These are phyloP conservation scores for Trichosporon coremiiforme DNA, from an alignment of 1,284 basidiomycete species.

Conservation along the genomic window DNA sequence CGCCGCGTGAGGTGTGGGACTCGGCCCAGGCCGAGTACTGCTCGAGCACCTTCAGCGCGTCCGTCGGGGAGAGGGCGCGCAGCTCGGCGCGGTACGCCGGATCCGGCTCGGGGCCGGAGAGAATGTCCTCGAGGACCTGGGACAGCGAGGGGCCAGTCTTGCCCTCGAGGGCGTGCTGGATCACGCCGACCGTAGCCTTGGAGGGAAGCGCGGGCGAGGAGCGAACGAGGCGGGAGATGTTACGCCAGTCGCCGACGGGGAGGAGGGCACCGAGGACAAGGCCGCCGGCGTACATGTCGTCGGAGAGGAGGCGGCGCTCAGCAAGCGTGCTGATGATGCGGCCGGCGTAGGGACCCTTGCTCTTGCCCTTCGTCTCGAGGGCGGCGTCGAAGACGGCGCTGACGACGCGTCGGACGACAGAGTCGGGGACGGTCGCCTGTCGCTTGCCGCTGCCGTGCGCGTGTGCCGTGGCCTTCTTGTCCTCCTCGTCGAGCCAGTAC, in stretches of 20 bases:
- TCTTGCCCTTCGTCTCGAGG: conserved; percentile 24
- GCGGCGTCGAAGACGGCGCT: conserved; percentile 37
- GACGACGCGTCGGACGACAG: conserved; percentile 26
- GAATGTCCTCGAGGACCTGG: conserved; percentile 36
- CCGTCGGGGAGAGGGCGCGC: conserved; percentile 40
- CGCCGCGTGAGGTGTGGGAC: conserved; percentile 34
- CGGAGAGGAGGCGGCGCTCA: conserved; percentile 37
- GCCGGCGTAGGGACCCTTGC: conserved; percentile 39
- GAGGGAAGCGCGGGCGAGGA: conserved; percentile 43
- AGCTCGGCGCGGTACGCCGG: conserved; percentile 50
- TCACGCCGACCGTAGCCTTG: conserved; percentile 37
- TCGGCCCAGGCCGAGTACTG: conserved; percentile 45
- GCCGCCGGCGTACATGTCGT: conserved; percentile 47
- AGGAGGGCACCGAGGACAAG: conserved; percentile 45
- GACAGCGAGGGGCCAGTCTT: conserved; percentile 30
- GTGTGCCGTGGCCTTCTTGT: conserved; percentile 19
- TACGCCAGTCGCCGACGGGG: conserved; percentile 43
- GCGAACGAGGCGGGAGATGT: conserved; percentile 26
- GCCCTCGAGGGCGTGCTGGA: conserved; percentile 34
- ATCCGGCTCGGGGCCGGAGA: conserved; percentile 43
- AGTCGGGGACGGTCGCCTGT: conserved; percentile 21
- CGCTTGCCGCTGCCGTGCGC: conserved; percentile 4
- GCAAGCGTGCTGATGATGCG: conserved; percentile 41
- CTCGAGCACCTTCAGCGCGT: conserved; percentile 41
- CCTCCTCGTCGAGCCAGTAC: conserved; percentile 30